Percentiles rank a stretch among this genome's conserved stretches.
Evolutionary conservation across 2,329 filamentous ascomycete species (phyloP).

Genomic region (Ophiocordyceps polyrhachis-furcata): DNA sequence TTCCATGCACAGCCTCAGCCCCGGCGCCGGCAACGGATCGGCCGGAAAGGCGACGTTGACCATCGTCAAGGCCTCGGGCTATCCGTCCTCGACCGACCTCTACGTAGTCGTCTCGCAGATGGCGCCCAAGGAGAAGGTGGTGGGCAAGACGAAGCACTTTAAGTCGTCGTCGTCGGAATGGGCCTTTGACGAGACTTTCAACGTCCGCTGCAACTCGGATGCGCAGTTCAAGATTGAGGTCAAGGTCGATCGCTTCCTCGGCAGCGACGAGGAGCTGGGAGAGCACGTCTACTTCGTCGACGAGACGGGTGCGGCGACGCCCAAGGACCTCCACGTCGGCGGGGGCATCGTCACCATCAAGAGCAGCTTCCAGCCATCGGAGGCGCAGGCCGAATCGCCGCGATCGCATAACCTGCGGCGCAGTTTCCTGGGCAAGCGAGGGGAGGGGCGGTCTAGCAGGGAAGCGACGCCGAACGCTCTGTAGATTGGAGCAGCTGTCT

Average conservation of each 20-base stretch:
- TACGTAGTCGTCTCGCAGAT: constrained; percentile 56
- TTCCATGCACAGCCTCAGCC: constrained; percentile 46
- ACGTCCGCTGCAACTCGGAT: constrained; percentile 59
- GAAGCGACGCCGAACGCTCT: constrained; percentile 22
- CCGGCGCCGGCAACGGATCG: constrained; percentile 32
- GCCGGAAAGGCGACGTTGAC: constrained; percentile 64
- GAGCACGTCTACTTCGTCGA: constrained; percentile 85
- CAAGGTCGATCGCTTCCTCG: constrained; percentile 71
- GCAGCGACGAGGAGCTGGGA: constrained; percentile 66
- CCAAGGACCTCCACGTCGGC: constrained; percentile 61
- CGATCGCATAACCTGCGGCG: constrained; percentile 24
- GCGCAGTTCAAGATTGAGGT: constrained; percentile 72
- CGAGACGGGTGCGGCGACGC: constrained; percentile 46
- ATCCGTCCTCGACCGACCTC: constrained; percentile 57
- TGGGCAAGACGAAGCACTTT: constrained; percentile 85
- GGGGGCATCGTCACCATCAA: constrained; percentile 52
- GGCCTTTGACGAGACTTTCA: constrained; percentile 63
- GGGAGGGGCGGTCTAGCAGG: constrained; percentile 21
- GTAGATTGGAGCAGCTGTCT: constrained; percentile 6
- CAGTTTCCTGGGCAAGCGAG: constrained; percentile 37
- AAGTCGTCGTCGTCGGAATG: constrained; percentile 51
- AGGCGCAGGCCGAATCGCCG: constrained; percentile 23
- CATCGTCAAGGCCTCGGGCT: constrained; percentile 61
- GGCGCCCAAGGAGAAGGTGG: constrained; percentile 50
- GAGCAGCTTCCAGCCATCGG: constrained; percentile 44